Conservation (phyloP, 768 basidiomycete genomes). For the Daedalea quercina region DNA sequence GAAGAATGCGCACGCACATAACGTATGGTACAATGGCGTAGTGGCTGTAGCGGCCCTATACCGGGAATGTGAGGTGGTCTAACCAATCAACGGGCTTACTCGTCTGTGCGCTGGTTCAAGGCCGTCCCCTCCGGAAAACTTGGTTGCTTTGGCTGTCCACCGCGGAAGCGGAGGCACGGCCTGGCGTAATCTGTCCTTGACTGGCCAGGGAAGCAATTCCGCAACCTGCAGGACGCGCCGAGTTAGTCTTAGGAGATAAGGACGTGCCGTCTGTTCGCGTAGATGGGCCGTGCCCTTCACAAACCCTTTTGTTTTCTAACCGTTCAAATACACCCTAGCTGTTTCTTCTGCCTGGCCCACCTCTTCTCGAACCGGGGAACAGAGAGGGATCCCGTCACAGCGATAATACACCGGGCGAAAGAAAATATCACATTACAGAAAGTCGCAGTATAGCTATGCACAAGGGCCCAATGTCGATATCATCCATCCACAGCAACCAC, state of each 20-base stretch:
- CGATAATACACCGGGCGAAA: neutral
- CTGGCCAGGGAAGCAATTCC: slow-evolving; percentile 91
- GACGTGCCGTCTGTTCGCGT: slow-evolving; percentile 80
- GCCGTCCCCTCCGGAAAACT: slow-evolving; percentile 93
- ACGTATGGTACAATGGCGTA: slow-evolving; percentile 38
- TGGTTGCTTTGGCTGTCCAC: slow-evolving; percentile 68
- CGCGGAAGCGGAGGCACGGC: slow-evolving; percentile 54
- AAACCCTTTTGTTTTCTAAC: slow-evolving; percentile 60
- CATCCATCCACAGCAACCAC: neutral
- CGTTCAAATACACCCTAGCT: no score
- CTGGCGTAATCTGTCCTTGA: slow-evolving; percentile 84
- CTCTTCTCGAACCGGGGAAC: no score
- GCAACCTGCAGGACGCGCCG: slow-evolving; percentile 82
- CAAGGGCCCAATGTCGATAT: neutral
- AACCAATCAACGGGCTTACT: slow-evolving; percentile 45
- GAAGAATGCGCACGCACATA: neutral
- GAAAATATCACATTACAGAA: slow-evolving; percentile 4
- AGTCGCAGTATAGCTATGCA: slow-evolving; percentile 4
- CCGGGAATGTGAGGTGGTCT: slow-evolving; percentile 73
- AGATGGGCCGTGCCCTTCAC: slow-evolving; percentile 62
- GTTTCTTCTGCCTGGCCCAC: no score
- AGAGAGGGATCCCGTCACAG: no score
- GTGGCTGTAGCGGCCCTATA: slow-evolving; percentile 79
- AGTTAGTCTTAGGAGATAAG: slow-evolving; percentile 93
- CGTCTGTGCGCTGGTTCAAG: slow-evolving; percentile 89